Percentiles rank a stretch among this genome's conserved stretches.
phyloP scores from a whole-genome alignment of 805 yeast species.

The Candida taoyuanica region DNA sequence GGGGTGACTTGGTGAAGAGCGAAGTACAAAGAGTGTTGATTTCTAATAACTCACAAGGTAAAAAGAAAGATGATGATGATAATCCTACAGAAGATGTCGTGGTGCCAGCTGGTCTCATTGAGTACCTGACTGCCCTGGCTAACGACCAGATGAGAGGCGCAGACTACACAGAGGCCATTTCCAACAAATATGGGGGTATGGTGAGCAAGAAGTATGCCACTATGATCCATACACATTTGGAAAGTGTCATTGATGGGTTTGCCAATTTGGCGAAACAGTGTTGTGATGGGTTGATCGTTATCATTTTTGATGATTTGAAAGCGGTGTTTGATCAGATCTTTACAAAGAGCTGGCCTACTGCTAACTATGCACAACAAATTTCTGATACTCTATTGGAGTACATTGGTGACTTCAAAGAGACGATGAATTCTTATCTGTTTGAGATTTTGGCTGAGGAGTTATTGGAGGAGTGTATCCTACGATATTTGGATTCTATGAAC shows the following conservation, averaged over 20 bases:
- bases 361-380: constrained; percentile 54
- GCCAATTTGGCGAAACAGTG: constrained; percentile 69
- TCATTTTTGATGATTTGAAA: constrained; percentile 68
- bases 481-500: constrained; percentile 45
- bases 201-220: constrained; percentile 60
- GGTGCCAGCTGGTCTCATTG: constrained; percentile 72
- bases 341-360: constrained; percentile 59
- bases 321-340: constrained; percentile 60
- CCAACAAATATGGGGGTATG: constrained; percentile 57
- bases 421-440: constrained; percentile 49
- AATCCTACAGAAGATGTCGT: constrained; percentile 34
- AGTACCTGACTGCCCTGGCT: constrained; percentile 76
- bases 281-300: constrained; percentile 47
- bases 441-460: constrained; percentile 50
- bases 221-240: constrained; percentile 53
- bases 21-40: constrained; percentile 41
- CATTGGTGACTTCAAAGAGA: constrained; percentile 54
- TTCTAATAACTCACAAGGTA: constrained; percentile 18
- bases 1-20: constrained; percentile 50
- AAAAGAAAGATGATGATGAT: constrained; percentile 27
- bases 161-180: constrained; percentile 64
- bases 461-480: constrained; percentile 45
- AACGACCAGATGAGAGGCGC: constrained; percentile 78
- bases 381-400: constrained; percentile 75
- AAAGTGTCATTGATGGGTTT: constrained; percentile 71